Percentiles rank a stretch among this genome's conserved stretches.
These are phyloP conservation scores for Phytophthora brassicae DNA, from an alignment of 352 stramenopile species.

Conservation along the genomic window DNA sequence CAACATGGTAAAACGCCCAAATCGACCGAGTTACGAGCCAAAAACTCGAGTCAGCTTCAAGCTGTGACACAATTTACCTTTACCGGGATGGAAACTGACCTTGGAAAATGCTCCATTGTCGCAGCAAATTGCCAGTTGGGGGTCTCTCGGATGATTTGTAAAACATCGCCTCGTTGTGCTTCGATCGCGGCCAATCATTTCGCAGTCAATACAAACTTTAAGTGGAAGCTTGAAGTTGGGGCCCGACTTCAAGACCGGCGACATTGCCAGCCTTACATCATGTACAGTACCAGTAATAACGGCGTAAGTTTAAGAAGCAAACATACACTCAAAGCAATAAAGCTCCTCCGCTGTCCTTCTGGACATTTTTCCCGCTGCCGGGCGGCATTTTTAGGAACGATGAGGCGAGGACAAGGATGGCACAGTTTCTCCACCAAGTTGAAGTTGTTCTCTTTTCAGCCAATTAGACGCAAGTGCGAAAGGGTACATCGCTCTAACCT, in stretches of 20 bases:
- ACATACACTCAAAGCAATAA: background rate
- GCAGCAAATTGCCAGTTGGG: slow-evolving; percentile 1
- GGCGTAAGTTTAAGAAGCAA: no score
- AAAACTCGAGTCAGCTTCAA: slow-evolving; percentile 21
- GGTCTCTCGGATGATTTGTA: slow-evolving; percentile 19
- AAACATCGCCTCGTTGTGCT: slow-evolving; percentile 23
- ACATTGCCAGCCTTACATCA: no score
- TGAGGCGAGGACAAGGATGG: background rate
- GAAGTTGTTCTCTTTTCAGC: slow-evolving; percentile 20
- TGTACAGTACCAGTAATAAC: no score
- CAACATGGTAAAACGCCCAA: no score
- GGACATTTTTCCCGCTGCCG: slow-evolving; percentile 3
- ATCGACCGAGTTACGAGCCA: background rate
- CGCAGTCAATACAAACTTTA: slow-evolving; percentile 20
- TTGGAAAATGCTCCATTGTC: background rate
- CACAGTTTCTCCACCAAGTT: slow-evolving; percentile 27
- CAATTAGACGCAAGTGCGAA: slow-evolving; percentile 8
- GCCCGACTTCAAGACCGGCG: background rate
- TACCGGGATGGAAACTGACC: no score
- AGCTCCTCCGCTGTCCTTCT: background rate
- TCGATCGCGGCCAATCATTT: slow-evolving; percentile 23
- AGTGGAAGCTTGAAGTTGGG: slow-evolving; percentile 29
- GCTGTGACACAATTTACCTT: slow-evolving; percentile 24
- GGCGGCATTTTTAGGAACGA: background rate
- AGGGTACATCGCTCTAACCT: slow-evolving; percentile 23